Base-by-base conservation (phyloP, 1,284 basidiomycete genomes). In the Fomes fomentarius region DNA sequence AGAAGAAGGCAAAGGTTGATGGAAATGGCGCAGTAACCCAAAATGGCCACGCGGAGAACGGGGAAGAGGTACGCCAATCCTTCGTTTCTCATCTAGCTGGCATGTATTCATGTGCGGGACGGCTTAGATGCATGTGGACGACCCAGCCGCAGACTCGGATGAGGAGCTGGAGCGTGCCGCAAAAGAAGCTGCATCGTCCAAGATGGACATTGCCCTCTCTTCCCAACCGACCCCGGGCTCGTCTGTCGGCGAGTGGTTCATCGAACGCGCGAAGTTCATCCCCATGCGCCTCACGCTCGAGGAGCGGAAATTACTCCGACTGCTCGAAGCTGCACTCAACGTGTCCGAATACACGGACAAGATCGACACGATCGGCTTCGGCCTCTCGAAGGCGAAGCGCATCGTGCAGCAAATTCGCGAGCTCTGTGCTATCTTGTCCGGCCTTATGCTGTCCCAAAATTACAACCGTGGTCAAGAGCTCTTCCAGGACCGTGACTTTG, bases 341-440 rank as follows among this genome's bases (percentile, higher is more conserved):
- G 90, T 92, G 21, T 90, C 87, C 7, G 91, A 93, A 68, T 93
- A 92, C 66, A 93, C 90, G 26, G 90, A 93, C 76, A 90, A 89
- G 67, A 90, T 91, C 34, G 89, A 92, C 70, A 88, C 85, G 38
- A 71, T 92, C 39, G 82, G 85, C 1, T 91, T 83, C 58, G 81
- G 85, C 4, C 73, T 87, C 37, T 86, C 85, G 21, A 93, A 91
- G 67, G 79, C 89, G 21, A 91, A 91, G 66, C 82, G 91, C 9
- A 91, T 92, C 42, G 90, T 92, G 2, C 78, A 86, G 45, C 90
- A 92, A 65, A 91, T 93, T 60, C 82, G 87, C 34, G 90, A 93
- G 65, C 76, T 93, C 2, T 92, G 91, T 62, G 87, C 91, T 1
- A 91, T 93, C 63, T 80, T 93, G 72, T 89, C 88, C 24, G 91